Percentiles rank a stretch among this genome's conserved stretches.
Evolutionary conservation across 306 rosid genomes (phyloP).

Genomic region (Quercus suber): DNA sequence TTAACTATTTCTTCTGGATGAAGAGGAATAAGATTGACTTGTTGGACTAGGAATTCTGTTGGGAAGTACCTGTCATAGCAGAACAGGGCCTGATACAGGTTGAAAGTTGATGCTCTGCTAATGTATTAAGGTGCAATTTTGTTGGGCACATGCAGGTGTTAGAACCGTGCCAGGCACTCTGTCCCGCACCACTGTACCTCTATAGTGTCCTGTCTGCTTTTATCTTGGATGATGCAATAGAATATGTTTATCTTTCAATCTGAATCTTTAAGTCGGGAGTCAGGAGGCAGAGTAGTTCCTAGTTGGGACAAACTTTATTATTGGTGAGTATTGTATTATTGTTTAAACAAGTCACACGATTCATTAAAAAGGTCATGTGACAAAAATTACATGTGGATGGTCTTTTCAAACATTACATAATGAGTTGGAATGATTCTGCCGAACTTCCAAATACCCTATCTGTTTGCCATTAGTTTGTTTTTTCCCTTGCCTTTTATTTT

Average conservation of each 20-base stretch:
- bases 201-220: not conserved
- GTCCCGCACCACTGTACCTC: constrained; percentile 6
- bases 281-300: not conserved
- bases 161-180: constrained; percentile 14
- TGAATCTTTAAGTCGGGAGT: not conserved
- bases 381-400: too few relatives aligned
- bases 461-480: too few relatives aligned
- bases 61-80: not conserved
- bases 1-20: not conserved
- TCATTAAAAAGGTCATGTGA: too few relatives aligned
- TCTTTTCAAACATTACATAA: too few relatives aligned
- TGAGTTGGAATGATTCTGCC: too few relatives aligned
- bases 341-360: too few relatives aligned
- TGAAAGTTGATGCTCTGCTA: not conserved
- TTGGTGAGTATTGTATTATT: too few relatives aligned
- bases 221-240: not conserved
- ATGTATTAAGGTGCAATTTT: not conserved
- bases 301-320: too few relatives aligned
- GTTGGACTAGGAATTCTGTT: not conserved
- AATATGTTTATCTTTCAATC: not conserved
- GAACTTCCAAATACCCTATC: too few relatives aligned
- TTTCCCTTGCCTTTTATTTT: too few relatives aligned
- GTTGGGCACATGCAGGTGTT: constrained; percentile 25
- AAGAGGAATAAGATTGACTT: not conserved
- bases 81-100: constrained; percentile 6